Evolutionary conservation across 2,329 filamentous ascomycete genomes (phyloP).

Genomic region (Mycosphaerella sp.): DNA sequence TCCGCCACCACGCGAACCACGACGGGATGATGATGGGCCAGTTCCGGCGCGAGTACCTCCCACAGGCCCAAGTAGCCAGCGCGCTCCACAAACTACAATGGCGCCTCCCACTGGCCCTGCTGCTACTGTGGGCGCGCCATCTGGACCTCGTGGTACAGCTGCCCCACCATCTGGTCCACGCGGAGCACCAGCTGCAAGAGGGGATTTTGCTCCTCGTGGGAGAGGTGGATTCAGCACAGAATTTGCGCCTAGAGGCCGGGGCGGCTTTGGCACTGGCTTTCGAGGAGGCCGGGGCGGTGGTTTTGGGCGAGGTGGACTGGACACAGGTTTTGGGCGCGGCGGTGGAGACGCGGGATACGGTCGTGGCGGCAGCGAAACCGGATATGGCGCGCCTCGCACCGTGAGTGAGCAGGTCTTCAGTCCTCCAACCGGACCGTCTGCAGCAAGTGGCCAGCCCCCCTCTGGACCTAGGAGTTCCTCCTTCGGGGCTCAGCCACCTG

Average conservation of each 20-base stretch:
- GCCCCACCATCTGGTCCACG: slow-evolving; percentile 30
- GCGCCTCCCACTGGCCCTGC: slow-evolving; percentile 32
- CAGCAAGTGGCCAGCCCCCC: slow-evolving; percentile 26
- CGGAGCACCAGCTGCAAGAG: slow-evolving; percentile 35
- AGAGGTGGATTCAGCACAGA: slow-evolving; percentile 37
- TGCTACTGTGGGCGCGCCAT: slow-evolving; percentile 28
- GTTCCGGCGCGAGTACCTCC: slow-evolving; percentile 24
- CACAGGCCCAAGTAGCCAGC: slow-evolving; percentile 27
- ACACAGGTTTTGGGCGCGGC: slow-evolving; percentile 10
- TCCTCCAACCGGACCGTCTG: slow-evolving; percentile 15
- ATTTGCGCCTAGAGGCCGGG: slow-evolving; percentile 26
- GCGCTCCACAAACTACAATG: slow-evolving; percentile 17
- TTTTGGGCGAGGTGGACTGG: not conserved
- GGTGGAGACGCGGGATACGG: slow-evolving; percentile 12
- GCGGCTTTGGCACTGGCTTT: slow-evolving; percentile 32
- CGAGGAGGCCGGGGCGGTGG: slow-evolving; percentile 30
- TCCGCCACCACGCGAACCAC: slow-evolving; percentile 28
- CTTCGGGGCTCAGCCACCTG: slow-evolving; percentile 19
- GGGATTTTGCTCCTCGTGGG: slow-evolving; percentile 32
- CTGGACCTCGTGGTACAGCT: slow-evolving; percentile 28
- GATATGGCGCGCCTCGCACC: slow-evolving; percentile 10
- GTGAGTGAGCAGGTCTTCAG: slow-evolving; percentile 13
- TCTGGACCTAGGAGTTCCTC: slow-evolving; percentile 32
- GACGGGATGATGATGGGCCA: slow-evolving; percentile 25
- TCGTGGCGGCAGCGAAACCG: slow-evolving; percentile 3